Conservation (phyloP, 176 grass and related monocot genomes). For the Calamus simplicifolius region DNA sequence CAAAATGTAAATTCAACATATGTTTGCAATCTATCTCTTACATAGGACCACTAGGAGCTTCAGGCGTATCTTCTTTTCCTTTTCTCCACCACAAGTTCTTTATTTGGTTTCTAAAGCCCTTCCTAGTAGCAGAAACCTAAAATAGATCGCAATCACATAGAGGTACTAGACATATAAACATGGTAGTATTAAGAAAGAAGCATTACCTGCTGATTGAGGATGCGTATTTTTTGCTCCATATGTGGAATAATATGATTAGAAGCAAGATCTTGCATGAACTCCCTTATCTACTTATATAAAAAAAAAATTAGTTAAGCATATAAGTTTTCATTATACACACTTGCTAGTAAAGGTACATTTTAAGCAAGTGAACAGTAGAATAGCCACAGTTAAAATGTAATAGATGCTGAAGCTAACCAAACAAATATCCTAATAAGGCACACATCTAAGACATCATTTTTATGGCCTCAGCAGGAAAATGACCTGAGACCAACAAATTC, state of each 20-base stretch:
- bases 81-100: slow-evolving; percentile 99
- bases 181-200: slow-evolving; percentile 6
- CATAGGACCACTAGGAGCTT: slow-evolving; percentile 71
- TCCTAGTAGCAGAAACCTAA: slow-evolving; percentile 86
- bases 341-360: too few species aligned
- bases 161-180: slow-evolving; percentile 15
- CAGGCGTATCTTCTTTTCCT: slow-evolving; percentile 74
- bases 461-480: background rate
- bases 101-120: slow-evolving; percentile 97
- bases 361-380: too few species aligned
- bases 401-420: slow-evolving; percentile 18
- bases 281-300: slow-evolving; percentile 44
- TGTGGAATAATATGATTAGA: slow-evolving; percentile 95
- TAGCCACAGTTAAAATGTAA: too few species aligned
- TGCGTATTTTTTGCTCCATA: slow-evolving; percentile 96
- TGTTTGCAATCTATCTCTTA: slow-evolving; percentile 29
- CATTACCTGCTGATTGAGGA: slow-evolving; percentile 94
- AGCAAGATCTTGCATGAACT: slow-evolving; percentile 92
- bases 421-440: slow-evolving; percentile 11
- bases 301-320: too few species aligned
- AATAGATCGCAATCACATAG: slow-evolving; percentile 21
- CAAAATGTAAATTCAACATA: slow-evolving; percentile 7
- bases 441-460: background rate
- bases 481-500: too few species aligned
- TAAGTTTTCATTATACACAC: too few species aligned